phyloP scores from a whole-genome alignment of 169 alveolate genomes.

The Ophryocystis elektroscirrha region DNA sequence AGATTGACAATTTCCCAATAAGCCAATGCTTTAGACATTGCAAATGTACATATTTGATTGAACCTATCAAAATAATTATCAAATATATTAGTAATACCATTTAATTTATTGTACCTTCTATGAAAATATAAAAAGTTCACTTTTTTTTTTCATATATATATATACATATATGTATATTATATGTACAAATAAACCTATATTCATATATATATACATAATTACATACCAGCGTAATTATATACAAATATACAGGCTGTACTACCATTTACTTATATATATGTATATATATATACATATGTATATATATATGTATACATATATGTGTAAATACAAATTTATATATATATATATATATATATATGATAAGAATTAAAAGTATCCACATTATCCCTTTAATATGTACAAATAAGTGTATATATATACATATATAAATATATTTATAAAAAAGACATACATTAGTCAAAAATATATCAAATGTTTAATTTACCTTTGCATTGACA shows the following conservation, averaged over 20 bases:
- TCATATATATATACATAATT: too few relatives aligned
- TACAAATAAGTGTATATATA: not conserved
- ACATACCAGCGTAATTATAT: too few relatives aligned
- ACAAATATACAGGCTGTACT: too few relatives aligned
- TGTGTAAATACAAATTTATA: too few relatives aligned
- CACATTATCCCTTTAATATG: not conserved
- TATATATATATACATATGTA: too few relatives aligned
- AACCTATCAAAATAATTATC: too few relatives aligned
- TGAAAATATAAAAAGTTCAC: too few relatives aligned
- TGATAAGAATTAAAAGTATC: not conserved
- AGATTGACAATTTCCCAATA: constrained; percentile 50
- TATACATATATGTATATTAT: constrained; percentile 13
- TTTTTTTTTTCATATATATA: not conserved
- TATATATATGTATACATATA: too few relatives aligned
- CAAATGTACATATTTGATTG: constrained; percentile 71
- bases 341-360: too few relatives aligned
- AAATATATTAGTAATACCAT: too few relatives aligned
- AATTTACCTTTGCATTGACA: constrained; percentile 76
- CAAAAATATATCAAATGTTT: not conserved
- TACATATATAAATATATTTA: constrained; percentile 10
- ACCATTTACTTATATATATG: too few relatives aligned
- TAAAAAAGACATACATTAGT: not conserved
- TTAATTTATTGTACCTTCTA: too few relatives aligned
- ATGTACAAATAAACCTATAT: not conserved
- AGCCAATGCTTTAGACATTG: constrained; percentile 81